Evolutionary conservation across 805 yeast genomes (phyloP), one percentile per base, ranked within the genome.

Genomic region (Helenozyma baotianmanensis): DNA sequence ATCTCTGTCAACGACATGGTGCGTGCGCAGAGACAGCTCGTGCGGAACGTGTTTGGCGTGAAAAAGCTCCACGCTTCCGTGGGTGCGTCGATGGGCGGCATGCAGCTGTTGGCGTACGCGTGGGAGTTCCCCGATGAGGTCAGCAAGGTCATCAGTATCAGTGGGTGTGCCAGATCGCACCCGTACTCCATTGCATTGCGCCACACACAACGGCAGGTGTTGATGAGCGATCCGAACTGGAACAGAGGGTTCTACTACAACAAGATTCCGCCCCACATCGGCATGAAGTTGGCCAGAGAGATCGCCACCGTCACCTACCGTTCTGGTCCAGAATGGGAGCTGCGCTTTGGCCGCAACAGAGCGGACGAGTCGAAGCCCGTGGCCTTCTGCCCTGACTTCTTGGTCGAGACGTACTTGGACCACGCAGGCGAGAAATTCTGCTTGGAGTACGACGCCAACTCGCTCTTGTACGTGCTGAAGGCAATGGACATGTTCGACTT

Each of bases 11-110:
- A 81, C 48, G 97, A 89, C 56, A 88, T 89, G 95, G 85, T 85
- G 2, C 66, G 96, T 33, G 95, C 94, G 0, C 97, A 89, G 61
- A 71, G 84, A 36, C 68, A 82, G 32, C 60, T 89, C 26, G 66
- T 89, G 13, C 62, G 59, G 17, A 72, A 78, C 28, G 76, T 72
- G 28, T 76, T 88, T 37, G 79, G 80, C 1, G 81, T 82, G 19
- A 29, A 48, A 1, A 81, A 76, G 53, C 60, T 89, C 16, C 75
- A 77, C 56, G 95, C 95, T 2, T 74, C 86, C 2, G 77, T 89
- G 6, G 97, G 97, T 5, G 80, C 95, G 2, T 85, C 95, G 0
- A 85, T 89, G 94, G 97, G 97, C n/a, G 97, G 96, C n/a, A 87
- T 89, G 96, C 96, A 88, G 62, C 80, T 90, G 7, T 68, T 89